Evolutionary conservation across 208 protist genomes (phyloP).

Genomic region (Acanthamoeba quina): DNA sequence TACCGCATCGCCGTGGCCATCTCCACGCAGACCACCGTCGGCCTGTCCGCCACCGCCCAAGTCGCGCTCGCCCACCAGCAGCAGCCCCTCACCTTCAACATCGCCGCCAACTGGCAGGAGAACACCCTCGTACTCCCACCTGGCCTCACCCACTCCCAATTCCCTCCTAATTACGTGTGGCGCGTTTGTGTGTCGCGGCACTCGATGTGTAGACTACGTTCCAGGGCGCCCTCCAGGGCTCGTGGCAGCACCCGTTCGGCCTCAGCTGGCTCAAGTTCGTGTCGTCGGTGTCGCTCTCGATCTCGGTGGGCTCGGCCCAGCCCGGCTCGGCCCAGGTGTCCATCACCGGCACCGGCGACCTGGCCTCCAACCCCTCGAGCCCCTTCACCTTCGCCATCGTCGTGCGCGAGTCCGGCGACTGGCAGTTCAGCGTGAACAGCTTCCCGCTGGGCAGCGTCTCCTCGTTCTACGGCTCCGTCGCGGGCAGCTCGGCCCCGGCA

Average conservation of each 20-base stretch:
- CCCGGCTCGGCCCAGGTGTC: not conserved
- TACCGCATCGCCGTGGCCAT: slow-evolving; percentile 10
- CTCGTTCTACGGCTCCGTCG: not conserved
- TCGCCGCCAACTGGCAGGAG: slow-evolving; percentile 54
- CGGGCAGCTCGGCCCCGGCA: not conserved
- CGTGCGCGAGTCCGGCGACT: slow-evolving; percentile 19
- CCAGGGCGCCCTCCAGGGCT: slow-evolving; percentile 16
- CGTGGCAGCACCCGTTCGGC: slow-evolving; percentile 27
- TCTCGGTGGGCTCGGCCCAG: not conserved
- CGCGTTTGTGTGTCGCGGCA: too few species aligned
- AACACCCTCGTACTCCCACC: not conserved
- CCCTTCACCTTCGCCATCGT: not conserved
- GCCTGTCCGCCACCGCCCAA: not conserved
- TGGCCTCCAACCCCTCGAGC: not conserved
- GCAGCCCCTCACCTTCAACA: slow-evolving; percentile 19
- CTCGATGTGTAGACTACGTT: not conserved
- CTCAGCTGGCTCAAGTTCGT: slow-evolving; percentile 25
- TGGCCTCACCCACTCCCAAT: not conserved
- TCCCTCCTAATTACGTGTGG: too few species aligned
- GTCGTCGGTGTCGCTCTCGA: slow-evolving; percentile 3
- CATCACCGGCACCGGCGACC: slow-evolving; percentile 16
- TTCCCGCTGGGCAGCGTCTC: not conserved
- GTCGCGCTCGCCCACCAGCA: slow-evolving; percentile 36
- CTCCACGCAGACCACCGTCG: not conserved
- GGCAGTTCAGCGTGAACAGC: not conserved